Base-by-base conservation (phyloP, 2,329 filamentous ascomycete species). In the Aspergillus japonicus region DNA sequence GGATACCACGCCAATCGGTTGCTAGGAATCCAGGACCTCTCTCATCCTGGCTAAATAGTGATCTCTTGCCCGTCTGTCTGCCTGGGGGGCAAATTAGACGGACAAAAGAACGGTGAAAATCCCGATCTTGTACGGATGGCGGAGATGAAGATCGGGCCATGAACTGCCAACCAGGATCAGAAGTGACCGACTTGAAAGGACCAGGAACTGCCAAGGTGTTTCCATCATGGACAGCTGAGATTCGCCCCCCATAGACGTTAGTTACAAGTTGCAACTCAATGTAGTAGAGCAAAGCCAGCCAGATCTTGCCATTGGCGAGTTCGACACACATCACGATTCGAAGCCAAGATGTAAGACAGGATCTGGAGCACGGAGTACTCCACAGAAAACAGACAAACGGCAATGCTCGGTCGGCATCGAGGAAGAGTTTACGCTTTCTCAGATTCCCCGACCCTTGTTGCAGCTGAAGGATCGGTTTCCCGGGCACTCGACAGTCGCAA, bases 1-100 rank as follows among this genome's bases (percentile, higher is more conserved):
- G 52, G 49, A 56, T 59, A 54, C 56, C 29, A 56, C 57, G 50
- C 53, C 12, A 19, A 24, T 44, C 29, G 21, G 24, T 50, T 48
- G 50, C 54, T 51, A 54, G 57, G 54, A 61, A 53, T 61, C 47
- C 50, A 59, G 61, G 59, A 39, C 33, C 16, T 55, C 42, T 33
- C 19, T 35, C 47, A 31, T 31, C 21, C 42, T 50, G 29, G 24
- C 24, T 29, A 44, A 50, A 42, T 44, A 39, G 31, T 33, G 29
- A 11, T 33, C 14, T 57, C 50, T 31, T 50, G 21, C 33, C 47
- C 8, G 21, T 50, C 47, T 19, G 35, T 14, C 51, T n/a, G 49
- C 21, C 12, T 44, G 5, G 39, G 39, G 16, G 42, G 39, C 48
- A 57, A 50, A 50, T 56, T 47, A 33, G 48, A 39, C 44, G 54